Conservation (phyloP, 1,284 basidiomycete species). For the Cryptococcus hybrid region DNA sequence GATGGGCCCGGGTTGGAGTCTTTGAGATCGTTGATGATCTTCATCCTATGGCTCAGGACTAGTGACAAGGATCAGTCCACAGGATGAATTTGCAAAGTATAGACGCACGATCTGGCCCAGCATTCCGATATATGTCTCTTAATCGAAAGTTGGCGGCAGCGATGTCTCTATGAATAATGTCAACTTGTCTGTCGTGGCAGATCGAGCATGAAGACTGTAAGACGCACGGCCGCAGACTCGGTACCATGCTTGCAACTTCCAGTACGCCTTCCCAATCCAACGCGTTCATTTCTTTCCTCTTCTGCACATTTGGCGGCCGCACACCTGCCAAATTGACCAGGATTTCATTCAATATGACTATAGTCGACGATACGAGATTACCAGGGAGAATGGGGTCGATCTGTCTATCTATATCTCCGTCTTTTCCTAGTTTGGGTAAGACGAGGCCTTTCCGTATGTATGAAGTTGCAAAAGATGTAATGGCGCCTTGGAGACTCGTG, state of each 20-base stretch:
- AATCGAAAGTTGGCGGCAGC: constrained; percentile 9
- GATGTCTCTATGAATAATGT: constrained; percentile 4
- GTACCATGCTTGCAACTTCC: constrained; percentile 3
- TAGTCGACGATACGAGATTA: constrained; percentile 5
- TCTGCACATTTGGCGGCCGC: constrained; percentile 8
- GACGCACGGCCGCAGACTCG: constrained; percentile 3
- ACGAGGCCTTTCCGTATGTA: constrained; percentile 19
- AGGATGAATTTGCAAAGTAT: background rate
- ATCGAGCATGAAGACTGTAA: background rate
- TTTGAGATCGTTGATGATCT: background rate
- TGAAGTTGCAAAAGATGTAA: constrained; percentile 16
- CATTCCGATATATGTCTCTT: constrained; percentile 9
- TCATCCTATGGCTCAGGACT: constrained; percentile 12
- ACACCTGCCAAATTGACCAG: constrained; percentile 7
- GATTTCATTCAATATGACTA: constrained; percentile 2
- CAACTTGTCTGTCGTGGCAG: background rate
- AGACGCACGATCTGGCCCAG: constrained; percentile 11
- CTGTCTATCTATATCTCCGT: background rate
- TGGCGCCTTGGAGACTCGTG: constrained; percentile 11
- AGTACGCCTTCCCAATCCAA: constrained; percentile 15
- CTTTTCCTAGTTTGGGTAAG: background rate
- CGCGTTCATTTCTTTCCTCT: constrained; percentile 10
- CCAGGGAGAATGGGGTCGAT: constrained; percentile 2
- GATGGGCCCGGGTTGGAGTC: background rate
- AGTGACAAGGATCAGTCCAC: background rate